A percentile compares a stretch with the other conserved stretches of the same genome.
phyloP scores from a whole-genome alignment of 2,329 filamentous ascomycete genomes.

The Colletotrichum nymphaeae region DNA sequence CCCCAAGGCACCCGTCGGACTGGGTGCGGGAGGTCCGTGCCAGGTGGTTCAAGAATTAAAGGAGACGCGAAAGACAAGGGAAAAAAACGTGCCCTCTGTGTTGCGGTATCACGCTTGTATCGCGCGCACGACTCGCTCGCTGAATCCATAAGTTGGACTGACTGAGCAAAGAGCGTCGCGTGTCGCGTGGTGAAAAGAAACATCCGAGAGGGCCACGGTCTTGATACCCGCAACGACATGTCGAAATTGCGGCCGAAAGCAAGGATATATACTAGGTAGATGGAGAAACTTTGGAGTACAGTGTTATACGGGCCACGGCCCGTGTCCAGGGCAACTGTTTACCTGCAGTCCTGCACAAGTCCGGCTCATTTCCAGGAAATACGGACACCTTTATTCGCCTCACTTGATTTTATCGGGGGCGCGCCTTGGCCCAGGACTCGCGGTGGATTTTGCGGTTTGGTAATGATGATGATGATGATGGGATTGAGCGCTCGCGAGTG shows the following conservation, averaged over 20 bases:
- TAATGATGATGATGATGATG: neutral
- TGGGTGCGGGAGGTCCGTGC: slow-evolving; percentile 28
- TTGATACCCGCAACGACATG: neutral
- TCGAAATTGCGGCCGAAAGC: slow-evolving; percentile 1
- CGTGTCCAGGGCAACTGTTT: neutral
- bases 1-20: slow-evolving; percentile 15
- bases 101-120: neutral
- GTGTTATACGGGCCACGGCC: neutral
- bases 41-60: neutral
- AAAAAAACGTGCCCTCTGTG: slow-evolving; percentile 2
- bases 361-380: slow-evolving; percentile 18
- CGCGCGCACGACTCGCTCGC: neutral
- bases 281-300: neutral
- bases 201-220: neutral
- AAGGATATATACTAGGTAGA: neutral
- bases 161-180: neutral
- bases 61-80: neutral
- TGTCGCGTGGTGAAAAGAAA: neutral
- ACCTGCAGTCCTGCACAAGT: neutral
- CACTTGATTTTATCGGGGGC: neutral
- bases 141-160: neutral
- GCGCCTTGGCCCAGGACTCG: neutral
- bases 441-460: neutral
- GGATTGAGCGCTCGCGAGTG: neutral
- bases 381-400: neutral